Conservation (phyloP, 1,284 basidiomycete species). For the Phellopilus nigrolimitatus region DNA sequence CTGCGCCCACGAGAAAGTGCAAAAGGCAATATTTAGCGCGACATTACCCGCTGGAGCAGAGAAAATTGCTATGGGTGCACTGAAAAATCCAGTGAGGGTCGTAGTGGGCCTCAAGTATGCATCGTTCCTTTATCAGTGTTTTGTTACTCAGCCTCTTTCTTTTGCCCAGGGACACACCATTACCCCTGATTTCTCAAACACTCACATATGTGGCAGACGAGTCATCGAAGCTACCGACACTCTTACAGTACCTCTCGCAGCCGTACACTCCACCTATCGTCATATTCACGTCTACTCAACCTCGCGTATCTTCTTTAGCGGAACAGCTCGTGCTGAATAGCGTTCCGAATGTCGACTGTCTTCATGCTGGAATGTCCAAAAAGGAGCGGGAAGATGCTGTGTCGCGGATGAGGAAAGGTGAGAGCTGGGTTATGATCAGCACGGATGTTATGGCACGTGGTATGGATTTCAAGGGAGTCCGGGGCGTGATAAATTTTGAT, state of each 20-base stretch:
- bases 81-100: slow-evolving; percentile 79
- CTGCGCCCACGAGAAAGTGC: slow-evolving; percentile 69
- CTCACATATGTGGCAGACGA: slow-evolving; percentile 92
- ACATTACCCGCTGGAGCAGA: slow-evolving; percentile 90
- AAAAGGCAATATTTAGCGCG: slow-evolving; percentile 92
- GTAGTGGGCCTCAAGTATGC: slow-evolving; percentile 92
- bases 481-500: slow-evolving; percentile 95
- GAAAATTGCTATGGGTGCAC: slow-evolving; percentile 80
- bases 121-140: slow-evolving; percentile 3
- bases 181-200: slow-evolving; percentile 78
- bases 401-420: slow-evolving; percentile 78
- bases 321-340: slow-evolving; percentile 83
- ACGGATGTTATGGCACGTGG: slow-evolving; percentile 96
- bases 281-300: slow-evolving; percentile 91
- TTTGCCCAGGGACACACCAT: slow-evolving; percentile 73
- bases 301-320: slow-evolving; percentile 85
- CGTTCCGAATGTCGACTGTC: slow-evolving; percentile 84
- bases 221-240: slow-evolving; percentile 85
- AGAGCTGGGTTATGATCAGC: slow-evolving; percentile 89
- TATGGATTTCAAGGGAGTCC: slow-evolving; percentile 95
- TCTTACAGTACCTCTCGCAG: slow-evolving; percentile 72
- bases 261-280: slow-evolving; percentile 92
- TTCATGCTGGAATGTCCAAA: slow-evolving; percentile 86
- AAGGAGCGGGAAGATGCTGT: slow-evolving; percentile 87
- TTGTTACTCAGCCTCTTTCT: slow-evolving; percentile 4